Evolutionary conservation across 495 filamentous ascomycete genomes (phyloP).

Genomic region (Penicillium salamii): DNA sequence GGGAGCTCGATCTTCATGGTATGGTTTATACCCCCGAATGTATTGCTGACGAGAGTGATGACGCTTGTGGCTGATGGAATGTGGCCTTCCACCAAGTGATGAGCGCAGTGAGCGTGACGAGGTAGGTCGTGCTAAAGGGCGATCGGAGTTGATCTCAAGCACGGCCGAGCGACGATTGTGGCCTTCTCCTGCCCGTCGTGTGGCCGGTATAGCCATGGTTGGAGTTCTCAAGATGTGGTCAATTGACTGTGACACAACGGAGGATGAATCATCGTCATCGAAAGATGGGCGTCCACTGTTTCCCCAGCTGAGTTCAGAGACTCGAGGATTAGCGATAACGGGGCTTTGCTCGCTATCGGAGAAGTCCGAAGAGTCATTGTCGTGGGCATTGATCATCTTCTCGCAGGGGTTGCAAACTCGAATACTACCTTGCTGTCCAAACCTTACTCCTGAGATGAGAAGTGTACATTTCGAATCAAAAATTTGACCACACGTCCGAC

Average conservation of each 20-base stretch:
- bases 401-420: constrained; percentile 96
- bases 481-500: constrained; percentile 88
- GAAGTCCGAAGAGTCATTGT: constrained; percentile 87
- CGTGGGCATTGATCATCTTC: constrained; percentile 82
- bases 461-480: constrained; percentile 97
- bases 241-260: constrained; percentile 44
- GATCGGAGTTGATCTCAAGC: constrained; percentile 81
- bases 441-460: constrained; percentile 76
- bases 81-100: constrained; percentile 58
- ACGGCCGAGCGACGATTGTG: constrained; percentile 80
- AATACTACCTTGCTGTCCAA: constrained; percentile 82
- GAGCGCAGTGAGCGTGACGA: constrained; percentile 93
- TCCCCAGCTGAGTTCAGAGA: constrained; percentile 34
- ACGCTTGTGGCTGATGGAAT: constrained; percentile 73
- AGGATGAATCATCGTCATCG: constrained; percentile 47
- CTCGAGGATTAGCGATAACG: constrained; percentile 34
- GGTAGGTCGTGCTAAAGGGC: constrained; percentile 71
- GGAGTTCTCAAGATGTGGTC: constrained; percentile 50
- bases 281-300: constrained; percentile 21
- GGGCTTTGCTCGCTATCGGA: constrained; percentile 68
- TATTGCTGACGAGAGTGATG: constrained; percentile 84
- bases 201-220: constrained; percentile 84
- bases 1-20: constrained; percentile 76
- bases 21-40: constrained; percentile 56
- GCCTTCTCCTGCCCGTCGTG: constrained; percentile 75